Percentiles rank a stretch among this genome's conserved stretches.
These are phyloP conservation scores for Malus sylvestris DNA, from an alignment of 306 rosid genomes.

Conservation along the genomic window DNA sequence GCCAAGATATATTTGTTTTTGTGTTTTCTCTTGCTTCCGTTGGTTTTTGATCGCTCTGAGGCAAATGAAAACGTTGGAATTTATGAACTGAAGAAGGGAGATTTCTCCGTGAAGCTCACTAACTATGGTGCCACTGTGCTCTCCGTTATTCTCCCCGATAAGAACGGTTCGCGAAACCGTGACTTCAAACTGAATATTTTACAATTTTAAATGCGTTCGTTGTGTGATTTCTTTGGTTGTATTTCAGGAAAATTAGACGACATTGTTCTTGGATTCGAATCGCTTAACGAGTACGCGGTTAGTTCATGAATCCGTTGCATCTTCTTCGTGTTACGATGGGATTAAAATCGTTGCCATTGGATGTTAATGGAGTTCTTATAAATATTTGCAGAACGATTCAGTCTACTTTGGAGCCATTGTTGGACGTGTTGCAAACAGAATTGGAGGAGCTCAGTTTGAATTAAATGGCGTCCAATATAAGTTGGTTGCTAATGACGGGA, in stretches of 20 bases:
- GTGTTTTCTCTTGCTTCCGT: slow-evolving; percentile 5
- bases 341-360: not conserved
- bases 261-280: slow-evolving; percentile 27
- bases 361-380: not conserved
- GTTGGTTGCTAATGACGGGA: slow-evolving; percentile 28
- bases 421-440: slow-evolving; percentile 41
- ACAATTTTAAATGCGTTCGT: not conserved
- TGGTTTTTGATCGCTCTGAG: not conserved
- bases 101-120: slow-evolving; percentile 22
- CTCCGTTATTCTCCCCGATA: slow-evolving; percentile 31
- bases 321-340: not conserved
- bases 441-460: slow-evolving; percentile 27
- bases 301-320: not conserved
- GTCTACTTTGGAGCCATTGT: slow-evolving; percentile 36
- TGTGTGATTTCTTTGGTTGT: not conserved
- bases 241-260: slow-evolving; percentile 29
- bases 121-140: slow-evolving; percentile 35
- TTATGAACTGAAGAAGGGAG: slow-evolving; percentile 25
- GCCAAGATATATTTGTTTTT: not conserved
- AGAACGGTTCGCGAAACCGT: slow-evolving; percentile 14
- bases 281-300: slow-evolving; percentile 19
- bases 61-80: slow-evolving; percentile 12
- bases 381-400: slow-evolving; percentile 15
- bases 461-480: slow-evolving; percentile 20
- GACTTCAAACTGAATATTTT: no score